These are phyloP conservation scores for Kurtzmaniella quercitrusa DNA, from an alignment of 1,139 yeast species.

Conservation along the genomic window DNA sequence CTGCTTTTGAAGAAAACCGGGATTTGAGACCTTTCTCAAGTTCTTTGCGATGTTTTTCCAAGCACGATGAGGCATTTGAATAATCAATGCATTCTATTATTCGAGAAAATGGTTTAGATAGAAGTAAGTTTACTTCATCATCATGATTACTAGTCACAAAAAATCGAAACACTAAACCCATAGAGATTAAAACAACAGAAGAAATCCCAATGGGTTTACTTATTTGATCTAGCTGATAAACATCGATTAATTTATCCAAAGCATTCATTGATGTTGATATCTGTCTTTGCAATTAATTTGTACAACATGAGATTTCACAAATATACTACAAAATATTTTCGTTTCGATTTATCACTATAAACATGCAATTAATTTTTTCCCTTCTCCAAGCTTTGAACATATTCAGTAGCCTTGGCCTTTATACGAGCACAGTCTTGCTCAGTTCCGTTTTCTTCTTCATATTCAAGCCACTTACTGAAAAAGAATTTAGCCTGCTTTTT, in stretches of 20 bases:
- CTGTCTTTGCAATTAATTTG: not conserved
- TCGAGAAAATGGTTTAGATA: slow-evolving; percentile 10
- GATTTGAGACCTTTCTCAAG: slow-evolving; percentile 11
- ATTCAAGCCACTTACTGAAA: slow-evolving; percentile 87
- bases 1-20: not conserved
- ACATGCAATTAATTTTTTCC: slow-evolving; percentile 9
- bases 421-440: slow-evolving; percentile 75
- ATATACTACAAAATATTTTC: not conserved
- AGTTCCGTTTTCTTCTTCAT: slow-evolving; percentile 69
- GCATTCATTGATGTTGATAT: not conserved
- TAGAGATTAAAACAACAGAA: not conserved
- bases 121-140: not conserved
- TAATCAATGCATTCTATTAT: slow-evolving; percentile 15
- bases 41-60: slow-evolving; percentile 9
- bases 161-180: not conserved
- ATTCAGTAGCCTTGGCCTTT: slow-evolving; percentile 88
- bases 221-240: not conserved
- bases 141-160: not conserved
- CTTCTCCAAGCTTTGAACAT: slow-evolving; percentile 33
- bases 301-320: not conserved
- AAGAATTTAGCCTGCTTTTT: slow-evolving; percentile 93
- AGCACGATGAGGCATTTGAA: slow-evolving; percentile 13
- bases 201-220: not conserved
- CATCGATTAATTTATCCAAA: not conserved
- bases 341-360: slow-evolving; percentile 3